These are phyloP conservation scores for Chenopodium quinoa DNA, from an alignment of 148 eudicot genomes.

Conservation along the genomic window DNA sequence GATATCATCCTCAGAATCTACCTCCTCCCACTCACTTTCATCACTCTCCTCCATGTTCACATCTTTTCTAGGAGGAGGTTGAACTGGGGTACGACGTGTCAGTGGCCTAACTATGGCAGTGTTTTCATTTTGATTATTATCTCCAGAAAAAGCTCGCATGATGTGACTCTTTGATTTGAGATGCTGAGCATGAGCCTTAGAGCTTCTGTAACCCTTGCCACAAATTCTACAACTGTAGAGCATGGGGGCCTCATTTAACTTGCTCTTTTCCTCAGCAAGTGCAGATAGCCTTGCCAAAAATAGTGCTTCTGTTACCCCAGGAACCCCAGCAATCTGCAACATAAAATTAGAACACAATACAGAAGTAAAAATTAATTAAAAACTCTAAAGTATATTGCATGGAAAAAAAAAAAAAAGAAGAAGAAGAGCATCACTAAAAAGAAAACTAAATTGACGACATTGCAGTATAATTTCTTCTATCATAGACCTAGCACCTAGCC, in stretches of 20 bases:
- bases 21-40: constrained; percentile 93
- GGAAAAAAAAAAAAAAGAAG: neutral
- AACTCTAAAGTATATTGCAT: neutral
- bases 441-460: neutral
- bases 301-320: constrained; percentile 92
- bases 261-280: constrained; percentile 68
- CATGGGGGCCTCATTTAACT: constrained; percentile 72
- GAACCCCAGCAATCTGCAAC: constrained; percentile 90
- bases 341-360: neutral
- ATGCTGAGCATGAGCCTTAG: constrained; percentile 97
- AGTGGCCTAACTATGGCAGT: constrained; percentile 79
- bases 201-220: constrained; percentile 85
- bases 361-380: neutral
- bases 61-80: constrained; percentile 39
- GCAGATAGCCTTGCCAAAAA: constrained; percentile 82
- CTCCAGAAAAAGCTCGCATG: constrained; percentile 60
- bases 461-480: neutral
- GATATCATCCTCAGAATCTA: constrained; percentile 63
- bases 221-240: constrained; percentile 84
- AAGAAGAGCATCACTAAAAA: neutral
- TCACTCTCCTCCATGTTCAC: constrained; percentile 67
- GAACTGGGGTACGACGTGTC: constrained; percentile 43
- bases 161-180: constrained; percentile 71
- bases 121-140: constrained; percentile 35
- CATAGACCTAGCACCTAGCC: neutral